Percentiles rank a stretch among this genome's conserved stretches.
These are phyloP conservation scores for Scopulariopsis brevicaulis DNA, from an alignment of 2,329 filamentous ascomycete genomes.

Conservation along the genomic window DNA sequence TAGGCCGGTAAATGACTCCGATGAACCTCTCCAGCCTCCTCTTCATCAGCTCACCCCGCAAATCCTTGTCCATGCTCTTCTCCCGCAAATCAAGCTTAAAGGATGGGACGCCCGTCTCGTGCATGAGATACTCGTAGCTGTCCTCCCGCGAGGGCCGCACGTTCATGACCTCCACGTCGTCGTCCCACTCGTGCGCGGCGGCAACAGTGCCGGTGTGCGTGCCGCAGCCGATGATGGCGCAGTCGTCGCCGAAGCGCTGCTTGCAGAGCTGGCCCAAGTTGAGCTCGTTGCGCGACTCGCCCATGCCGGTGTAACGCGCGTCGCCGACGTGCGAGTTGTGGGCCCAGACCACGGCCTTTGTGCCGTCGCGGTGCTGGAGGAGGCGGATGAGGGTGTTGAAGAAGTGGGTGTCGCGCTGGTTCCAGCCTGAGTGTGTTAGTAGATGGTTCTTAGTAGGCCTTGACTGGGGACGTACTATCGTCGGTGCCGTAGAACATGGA, in stretches of 20 bases:
- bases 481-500: slow-evolving; percentile 37
- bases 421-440: slow-evolving; percentile 22
- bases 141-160: slow-evolving; percentile 30
- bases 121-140: slow-evolving; percentile 36
- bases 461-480: slow-evolving; percentile 12
- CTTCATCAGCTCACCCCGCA: slow-evolving; percentile 21
- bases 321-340: slow-evolving; percentile 44
- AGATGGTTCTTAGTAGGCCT: too few relatives aligned
- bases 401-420: slow-evolving; percentile 39
- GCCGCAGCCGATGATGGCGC: slow-evolving; percentile 25
- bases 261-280: slow-evolving; percentile 43
- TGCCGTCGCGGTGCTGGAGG: slow-evolving; percentile 23
- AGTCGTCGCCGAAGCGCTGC: slow-evolving; percentile 21
- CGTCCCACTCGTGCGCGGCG: slow-evolving; percentile 37
- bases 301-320: slow-evolving; percentile 38
- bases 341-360: slow-evolving; percentile 38
- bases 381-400: slow-evolving; percentile 32
- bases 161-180: slow-evolving; percentile 35
- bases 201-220: slow-evolving; percentile 39
- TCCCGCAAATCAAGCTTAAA: slow-evolving; percentile 34
- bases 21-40: slow-evolving; percentile 37
- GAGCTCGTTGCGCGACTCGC: slow-evolving; percentile 28
- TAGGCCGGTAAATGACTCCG: slow-evolving; percentile 37
- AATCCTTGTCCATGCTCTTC: slow-evolving; percentile 17
- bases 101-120: slow-evolving; percentile 27